phyloP scores from a whole-genome alignment of 108 stramenopile genomes.

The Nitzschia sp. region DNA sequence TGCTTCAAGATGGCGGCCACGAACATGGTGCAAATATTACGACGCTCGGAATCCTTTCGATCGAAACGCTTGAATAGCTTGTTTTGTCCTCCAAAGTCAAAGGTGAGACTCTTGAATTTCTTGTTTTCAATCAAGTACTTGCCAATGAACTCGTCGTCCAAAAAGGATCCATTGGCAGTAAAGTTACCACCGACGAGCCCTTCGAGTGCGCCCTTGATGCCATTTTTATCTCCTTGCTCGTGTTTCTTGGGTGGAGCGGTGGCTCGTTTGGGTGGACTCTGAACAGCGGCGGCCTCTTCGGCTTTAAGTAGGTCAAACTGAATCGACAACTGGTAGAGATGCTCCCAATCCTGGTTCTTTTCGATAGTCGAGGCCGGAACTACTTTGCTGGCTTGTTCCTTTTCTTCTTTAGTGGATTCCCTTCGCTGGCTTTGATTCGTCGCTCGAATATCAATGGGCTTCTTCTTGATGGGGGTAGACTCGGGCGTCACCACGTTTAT shows the following conservation, averaged over 20 bases:
- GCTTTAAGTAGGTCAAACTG: slow-evolving; percentile 31
- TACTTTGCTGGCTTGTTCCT: too few relatives aligned
- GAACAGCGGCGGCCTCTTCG: slow-evolving; percentile 21
- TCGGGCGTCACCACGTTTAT: too few relatives aligned
- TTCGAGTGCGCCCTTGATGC: slow-evolving; percentile 22
- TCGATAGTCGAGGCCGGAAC: too few relatives aligned
- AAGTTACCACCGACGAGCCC: slow-evolving; percentile 26
- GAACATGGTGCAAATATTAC: slow-evolving; percentile 35
- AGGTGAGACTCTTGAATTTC: slow-evolving; percentile 23
- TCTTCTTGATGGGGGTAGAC: too few relatives aligned
- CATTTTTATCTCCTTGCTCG: slow-evolving; percentile 10
- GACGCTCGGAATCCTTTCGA: slow-evolving; percentile 21
- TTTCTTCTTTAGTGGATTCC: too few relatives aligned
- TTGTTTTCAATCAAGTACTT: slow-evolving; percentile 31
- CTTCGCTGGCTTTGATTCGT: too few relatives aligned
- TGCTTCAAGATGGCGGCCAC: slow-evolving; percentile 33
- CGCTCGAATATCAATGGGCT: too few relatives aligned
- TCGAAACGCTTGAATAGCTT: slow-evolving; percentile 42
- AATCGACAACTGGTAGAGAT: slow-evolving; percentile 28
- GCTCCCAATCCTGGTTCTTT: slow-evolving; percentile 37
- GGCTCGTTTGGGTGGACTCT: background rate
- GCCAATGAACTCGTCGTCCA: slow-evolving; percentile 26
- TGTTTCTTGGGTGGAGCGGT: background rate
- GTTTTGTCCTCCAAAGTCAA: slow-evolving; percentile 32
- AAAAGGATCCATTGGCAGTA: slow-evolving; percentile 34